Base-by-base conservation (phyloP, 1,284 basidiomycete species). In the Kwoniella shivajii region DNA sequence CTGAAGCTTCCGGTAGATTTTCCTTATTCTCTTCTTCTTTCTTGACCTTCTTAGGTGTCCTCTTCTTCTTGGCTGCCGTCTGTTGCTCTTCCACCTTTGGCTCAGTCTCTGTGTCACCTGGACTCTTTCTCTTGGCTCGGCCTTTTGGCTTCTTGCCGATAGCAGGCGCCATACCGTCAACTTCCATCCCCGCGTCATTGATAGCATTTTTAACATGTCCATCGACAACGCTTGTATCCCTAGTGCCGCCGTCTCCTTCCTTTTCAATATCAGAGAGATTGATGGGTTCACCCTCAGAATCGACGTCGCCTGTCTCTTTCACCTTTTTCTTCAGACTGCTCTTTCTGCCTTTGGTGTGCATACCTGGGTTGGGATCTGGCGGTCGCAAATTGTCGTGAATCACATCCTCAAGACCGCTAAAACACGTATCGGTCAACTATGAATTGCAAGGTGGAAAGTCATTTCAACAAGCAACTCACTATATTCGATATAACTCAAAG, bases 401-500 rank as follows among this genome's bases (percentile, higher is more conserved):
- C 27, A 90, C 87, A 11, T 84, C 82, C 49, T 85, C 79, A 6
- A 94, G 75, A 42, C 79, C 80, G 69, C 71, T 72, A 51, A 18
- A 26, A 45, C 11, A 41, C 7, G 34, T 18, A 26, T 50, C 44
- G 22, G 33, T 54, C 30, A 26, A 22, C 43, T 33, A 10, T 36
- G 34, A n/a, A n/a, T n/a, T n/a, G n/a, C n/a, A n/a, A 36, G 34
- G 34, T 36, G 34, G 34, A 10, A n/a, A 24, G 31, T 22, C 30
- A 44, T 22, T 9, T n/a, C n/a, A n/a, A 27, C 31, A 3, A 24
- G 6, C 10, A 14, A 66, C 69, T 60, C 48, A 71, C 69, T 95
- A 94, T 43, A 90, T 86, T 60, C 91, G 79, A 70, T 90, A 87
- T 37, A 95, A 73, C 63, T 94, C 85, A 53, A 96, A 83, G 6